These are phyloP conservation scores for Arabidopsis arenosa DNA, from an alignment of 345 rosid genomes.

Conservation along the genomic window DNA sequence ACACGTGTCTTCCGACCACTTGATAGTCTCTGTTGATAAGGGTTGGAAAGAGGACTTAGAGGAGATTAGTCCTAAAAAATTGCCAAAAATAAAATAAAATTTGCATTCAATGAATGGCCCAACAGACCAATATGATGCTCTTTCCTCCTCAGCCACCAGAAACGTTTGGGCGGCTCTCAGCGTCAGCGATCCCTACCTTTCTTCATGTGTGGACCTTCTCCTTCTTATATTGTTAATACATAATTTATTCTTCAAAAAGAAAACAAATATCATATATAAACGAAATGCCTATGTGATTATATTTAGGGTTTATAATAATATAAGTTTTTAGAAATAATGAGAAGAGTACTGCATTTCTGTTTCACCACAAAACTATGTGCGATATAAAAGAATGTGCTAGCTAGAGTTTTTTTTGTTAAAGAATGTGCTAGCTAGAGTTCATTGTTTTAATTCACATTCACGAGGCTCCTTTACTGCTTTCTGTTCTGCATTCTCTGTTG, in stretches of 20 bases:
- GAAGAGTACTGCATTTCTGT: not conserved
- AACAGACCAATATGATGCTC: slow-evolving; percentile 25
- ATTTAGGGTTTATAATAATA: not conserved
- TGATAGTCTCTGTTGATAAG: not conserved
- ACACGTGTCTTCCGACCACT: slow-evolving; percentile 12
- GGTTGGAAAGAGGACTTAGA: not conserved
- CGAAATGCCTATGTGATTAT: not conserved
- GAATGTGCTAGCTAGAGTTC: not conserved
- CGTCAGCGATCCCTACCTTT: slow-evolving; percentile 32
- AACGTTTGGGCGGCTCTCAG: slow-evolving; percentile 43
- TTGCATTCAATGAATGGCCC: slow-evolving; percentile 22
- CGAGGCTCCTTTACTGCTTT: slow-evolving; percentile 13
- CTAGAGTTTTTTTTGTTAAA: no score
- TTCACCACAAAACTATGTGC: slow-evolving; percentile 9
- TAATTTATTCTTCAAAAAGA: no score
- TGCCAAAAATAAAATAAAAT: no score
- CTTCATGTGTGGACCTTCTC: slow-evolving; percentile 29
- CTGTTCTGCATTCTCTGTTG: slow-evolving; percentile 17
- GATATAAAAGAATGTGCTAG: not conserved
- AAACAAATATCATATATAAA: no score
- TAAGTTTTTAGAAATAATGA: not conserved
- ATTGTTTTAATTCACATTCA: not conserved
- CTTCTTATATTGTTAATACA: not conserved
- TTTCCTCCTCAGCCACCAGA: slow-evolving; percentile 41
- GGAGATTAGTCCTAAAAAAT: not conserved